phyloP scores from a whole-genome alignment of 2,329 filamentous ascomycete species.

The Beauveria pseudobassiana region DNA sequence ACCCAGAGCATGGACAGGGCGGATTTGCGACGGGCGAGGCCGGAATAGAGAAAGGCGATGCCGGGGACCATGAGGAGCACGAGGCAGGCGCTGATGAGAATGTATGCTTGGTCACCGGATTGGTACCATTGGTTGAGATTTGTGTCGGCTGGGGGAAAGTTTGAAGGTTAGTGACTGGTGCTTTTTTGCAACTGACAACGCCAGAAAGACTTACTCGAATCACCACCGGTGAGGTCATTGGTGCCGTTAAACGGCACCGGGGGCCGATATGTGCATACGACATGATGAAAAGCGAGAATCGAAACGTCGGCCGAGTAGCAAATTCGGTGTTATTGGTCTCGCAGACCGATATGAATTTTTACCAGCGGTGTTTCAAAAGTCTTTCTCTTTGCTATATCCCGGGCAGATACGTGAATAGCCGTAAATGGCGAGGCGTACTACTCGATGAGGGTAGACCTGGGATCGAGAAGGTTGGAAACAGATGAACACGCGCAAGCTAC shows the following conservation, averaged over 20 bases:
- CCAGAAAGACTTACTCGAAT: constrained; percentile 57
- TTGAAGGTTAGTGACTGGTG: not conserved
- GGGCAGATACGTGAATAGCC: not conserved
- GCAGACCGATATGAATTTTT: not conserved
- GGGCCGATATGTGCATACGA: constrained; percentile 51
- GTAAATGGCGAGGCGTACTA: no score
- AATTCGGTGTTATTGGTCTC: not conserved
- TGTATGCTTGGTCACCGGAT: constrained; percentile 88
- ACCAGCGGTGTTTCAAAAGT: not conserved
- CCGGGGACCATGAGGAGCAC: constrained; percentile 95
- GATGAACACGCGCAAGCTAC: no score
- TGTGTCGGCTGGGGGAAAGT: constrained; percentile 6
- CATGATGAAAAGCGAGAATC: constrained; percentile 32
- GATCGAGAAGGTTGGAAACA: no score
- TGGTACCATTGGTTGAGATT: constrained; percentile 97
- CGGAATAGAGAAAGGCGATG: constrained; percentile 95
- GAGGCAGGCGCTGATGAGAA: constrained; percentile 83
- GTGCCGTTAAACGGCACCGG: constrained; percentile 58
- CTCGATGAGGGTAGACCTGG: no score
- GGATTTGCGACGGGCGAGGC: constrained; percentile 94
- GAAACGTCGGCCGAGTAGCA: not conserved
- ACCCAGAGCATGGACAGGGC: constrained; percentile 96
- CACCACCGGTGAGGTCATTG: constrained; percentile 58
- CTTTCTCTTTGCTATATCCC: not conserved
- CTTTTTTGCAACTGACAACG: not conserved